phyloP scores from a whole-genome alignment of 169 alveolate genomes.

The Ichthyophthirius multifiliis region DNA sequence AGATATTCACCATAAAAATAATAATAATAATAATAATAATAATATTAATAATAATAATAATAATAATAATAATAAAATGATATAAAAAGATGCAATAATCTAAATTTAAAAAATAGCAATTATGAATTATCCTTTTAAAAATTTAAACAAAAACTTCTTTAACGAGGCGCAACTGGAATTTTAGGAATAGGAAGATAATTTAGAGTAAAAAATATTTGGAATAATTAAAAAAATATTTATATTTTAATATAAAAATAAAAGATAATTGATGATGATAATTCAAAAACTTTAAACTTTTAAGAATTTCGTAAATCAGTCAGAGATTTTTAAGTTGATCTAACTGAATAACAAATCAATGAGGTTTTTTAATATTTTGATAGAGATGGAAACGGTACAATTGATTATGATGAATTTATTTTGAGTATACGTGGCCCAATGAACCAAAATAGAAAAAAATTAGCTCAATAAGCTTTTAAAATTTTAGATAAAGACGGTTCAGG shows the following conservation, averaged over 20 bases:
- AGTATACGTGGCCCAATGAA: slow-evolving; percentile 72
- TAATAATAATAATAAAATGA: too few species aligned
- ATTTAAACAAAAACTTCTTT: slow-evolving; percentile 53
- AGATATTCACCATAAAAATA: not conserved
- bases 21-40: not conserved
- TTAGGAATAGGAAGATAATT: slow-evolving; percentile 61
- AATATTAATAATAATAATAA: not conserved
- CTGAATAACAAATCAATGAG: slow-evolving; percentile 46
- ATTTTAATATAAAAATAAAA: too few species aligned
- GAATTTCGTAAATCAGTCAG: slow-evolving; percentile 52
- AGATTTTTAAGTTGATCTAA: slow-evolving; percentile 47
- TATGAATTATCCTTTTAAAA: too few species aligned
- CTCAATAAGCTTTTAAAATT: slow-evolving; percentile 57
- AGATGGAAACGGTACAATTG: slow-evolving; percentile 61
- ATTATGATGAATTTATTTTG: slow-evolving; percentile 75
- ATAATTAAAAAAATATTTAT: too few species aligned
- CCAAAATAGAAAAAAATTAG: slow-evolving; percentile 59
- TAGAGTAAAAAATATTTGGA: too few species aligned
- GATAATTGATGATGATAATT: slow-evolving; percentile 46
- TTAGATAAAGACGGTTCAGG: slow-evolving; percentile 64
- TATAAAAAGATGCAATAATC: too few species aligned
- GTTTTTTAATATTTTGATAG: slow-evolving; percentile 68
- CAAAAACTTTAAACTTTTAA: slow-evolving; percentile 27
- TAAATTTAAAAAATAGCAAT: too few species aligned
- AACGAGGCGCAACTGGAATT: slow-evolving; percentile 78